phyloP scores from a whole-genome alignment of 805 yeast genomes.

The Ogataea populi-albae region DNA sequence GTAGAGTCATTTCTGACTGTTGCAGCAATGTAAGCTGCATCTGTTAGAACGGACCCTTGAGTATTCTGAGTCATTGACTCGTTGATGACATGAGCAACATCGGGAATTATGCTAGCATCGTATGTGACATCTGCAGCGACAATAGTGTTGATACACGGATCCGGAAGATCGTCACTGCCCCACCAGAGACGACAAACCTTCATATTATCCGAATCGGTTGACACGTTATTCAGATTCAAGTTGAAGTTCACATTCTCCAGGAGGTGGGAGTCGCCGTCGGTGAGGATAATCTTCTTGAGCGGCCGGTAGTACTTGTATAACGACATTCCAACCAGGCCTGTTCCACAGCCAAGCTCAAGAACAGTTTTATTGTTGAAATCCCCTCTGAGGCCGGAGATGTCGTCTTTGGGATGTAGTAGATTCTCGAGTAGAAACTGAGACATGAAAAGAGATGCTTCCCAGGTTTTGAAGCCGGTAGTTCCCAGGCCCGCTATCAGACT shows the following conservation, averaged over 20 bases:
- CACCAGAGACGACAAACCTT: conserved; percentile 56
- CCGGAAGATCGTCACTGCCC: conserved; percentile 43
- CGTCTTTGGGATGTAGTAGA: neutral
- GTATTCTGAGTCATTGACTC: conserved; percentile 31
- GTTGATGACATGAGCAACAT: conserved; percentile 49
- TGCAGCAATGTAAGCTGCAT: conserved; percentile 53
- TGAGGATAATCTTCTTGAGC: conserved; percentile 37
- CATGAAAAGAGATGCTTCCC: conserved; percentile 86
- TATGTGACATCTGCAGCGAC: conserved; percentile 90
- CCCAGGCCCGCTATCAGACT: conserved; percentile 67
- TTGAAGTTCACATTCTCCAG: conserved; percentile 47
- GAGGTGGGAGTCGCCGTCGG: conserved; percentile 67
- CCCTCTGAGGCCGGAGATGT: conserved; percentile 1
- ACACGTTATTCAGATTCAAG: conserved; percentile 41
- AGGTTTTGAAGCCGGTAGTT: conserved; percentile 85
- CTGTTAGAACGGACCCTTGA: conserved; percentile 15
- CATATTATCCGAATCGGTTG: conserved; percentile 13
- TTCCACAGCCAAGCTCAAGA: conserved; percentile 85
- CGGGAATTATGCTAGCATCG: conserved; percentile 59
- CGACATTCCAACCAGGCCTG: conserved; percentile 71
- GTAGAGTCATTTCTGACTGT: conserved; percentile 68
- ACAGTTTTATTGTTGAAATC: conserved; percentile 34
- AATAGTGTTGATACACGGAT: conserved; percentile 43
- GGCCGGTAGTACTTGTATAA: conserved; percentile 29
- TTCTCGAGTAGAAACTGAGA: conserved; percentile 44